Evolutionary conservation across 768 basidiomycete genomes (phyloP).

Genomic region (Tulasnella sp.): DNA sequence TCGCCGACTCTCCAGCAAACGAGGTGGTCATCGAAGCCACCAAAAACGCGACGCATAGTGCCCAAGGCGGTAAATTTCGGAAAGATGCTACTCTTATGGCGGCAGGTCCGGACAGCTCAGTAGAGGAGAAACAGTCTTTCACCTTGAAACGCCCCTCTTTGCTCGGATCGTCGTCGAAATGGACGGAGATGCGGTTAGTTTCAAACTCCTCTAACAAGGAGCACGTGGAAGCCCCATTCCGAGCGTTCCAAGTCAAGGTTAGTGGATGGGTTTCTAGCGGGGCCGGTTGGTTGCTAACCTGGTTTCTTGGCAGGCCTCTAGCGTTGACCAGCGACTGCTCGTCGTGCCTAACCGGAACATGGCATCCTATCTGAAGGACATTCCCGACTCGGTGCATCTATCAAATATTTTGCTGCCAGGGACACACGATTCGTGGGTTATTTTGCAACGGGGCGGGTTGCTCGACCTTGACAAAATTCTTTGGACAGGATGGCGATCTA

Average conservation of each 20-base stretch:
- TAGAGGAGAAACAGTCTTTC: not conserved
- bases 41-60: not conserved
- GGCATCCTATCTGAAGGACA: conserved; percentile 52
- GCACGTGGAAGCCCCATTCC: not conserved
- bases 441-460: conserved; percentile 25
- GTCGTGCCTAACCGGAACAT: conserved; percentile 59
- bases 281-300: not conserved
- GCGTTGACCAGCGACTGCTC: conserved; percentile 37
- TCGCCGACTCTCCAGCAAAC: not conserved
- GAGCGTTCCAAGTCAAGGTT: conserved; percentile 8
- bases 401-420: conserved; percentile 79
- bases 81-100: not conserved
- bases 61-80: not conserved
- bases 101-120: not conserved
- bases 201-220: not conserved
- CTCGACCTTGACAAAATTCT: not conserved
- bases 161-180: not conserved
- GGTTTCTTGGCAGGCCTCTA: conserved; percentile 3
- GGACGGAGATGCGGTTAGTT: not conserved
- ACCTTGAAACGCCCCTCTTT: not conserved
- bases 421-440: conserved; percentile 59
- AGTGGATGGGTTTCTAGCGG: not conserved
- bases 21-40: not conserved
- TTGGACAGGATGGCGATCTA: conserved; percentile 69
- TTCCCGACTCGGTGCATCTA: conserved; percentile 64